Evolutionary conservation across 208 protist species (phyloP).

Genomic region (Leishmania tropica): DNA sequence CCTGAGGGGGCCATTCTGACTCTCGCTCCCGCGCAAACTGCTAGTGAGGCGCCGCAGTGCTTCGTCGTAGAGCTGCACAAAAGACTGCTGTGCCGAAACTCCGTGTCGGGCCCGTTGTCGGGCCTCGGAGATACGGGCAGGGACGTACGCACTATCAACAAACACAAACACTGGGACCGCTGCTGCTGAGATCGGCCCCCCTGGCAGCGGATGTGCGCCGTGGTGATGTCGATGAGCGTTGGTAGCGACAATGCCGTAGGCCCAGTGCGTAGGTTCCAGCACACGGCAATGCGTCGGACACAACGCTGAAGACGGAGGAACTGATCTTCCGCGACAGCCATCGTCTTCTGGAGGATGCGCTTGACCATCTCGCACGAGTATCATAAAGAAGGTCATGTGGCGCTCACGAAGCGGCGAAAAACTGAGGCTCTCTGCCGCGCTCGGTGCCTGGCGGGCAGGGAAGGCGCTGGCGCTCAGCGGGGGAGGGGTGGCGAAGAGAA

Average conservation of each 20-base stretch:
- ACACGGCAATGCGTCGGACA: background rate
- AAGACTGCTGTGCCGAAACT: slow-evolving; percentile 2
- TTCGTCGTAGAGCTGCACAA: slow-evolving; percentile 17
- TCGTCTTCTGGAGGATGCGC: background rate
- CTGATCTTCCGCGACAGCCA: background rate
- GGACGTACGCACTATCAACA: slow-evolving; percentile 20
- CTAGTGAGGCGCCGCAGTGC: slow-evolving; percentile 12
- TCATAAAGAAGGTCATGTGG: slow-evolving; percentile 1
- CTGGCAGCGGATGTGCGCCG: background rate
- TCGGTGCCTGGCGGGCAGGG: background rate
- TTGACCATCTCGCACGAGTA: slow-evolving; percentile 2
- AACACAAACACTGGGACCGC: slow-evolving; percentile 24
- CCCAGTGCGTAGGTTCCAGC: slow-evolving; percentile 29
- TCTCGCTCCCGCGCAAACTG: background rate
- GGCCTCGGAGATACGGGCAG: slow-evolving; percentile 9
- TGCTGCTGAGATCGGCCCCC: background rate
- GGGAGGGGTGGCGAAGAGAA: slow-evolving; percentile 22
- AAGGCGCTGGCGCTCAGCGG: background rate
- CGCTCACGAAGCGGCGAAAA: background rate
- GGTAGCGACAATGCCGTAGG: slow-evolving; percentile 26
- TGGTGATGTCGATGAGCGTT: background rate
- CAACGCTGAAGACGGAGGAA: background rate
- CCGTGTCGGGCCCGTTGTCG: slow-evolving; percentile 7
- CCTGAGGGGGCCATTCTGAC: background rate
- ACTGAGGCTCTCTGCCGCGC: background rate